Evolutionary conservation across 2,329 filamentous ascomycete genomes (phyloP), one percentile per base, ranked within the genome.

Genomic region (Monilinia fructigena): DNA sequence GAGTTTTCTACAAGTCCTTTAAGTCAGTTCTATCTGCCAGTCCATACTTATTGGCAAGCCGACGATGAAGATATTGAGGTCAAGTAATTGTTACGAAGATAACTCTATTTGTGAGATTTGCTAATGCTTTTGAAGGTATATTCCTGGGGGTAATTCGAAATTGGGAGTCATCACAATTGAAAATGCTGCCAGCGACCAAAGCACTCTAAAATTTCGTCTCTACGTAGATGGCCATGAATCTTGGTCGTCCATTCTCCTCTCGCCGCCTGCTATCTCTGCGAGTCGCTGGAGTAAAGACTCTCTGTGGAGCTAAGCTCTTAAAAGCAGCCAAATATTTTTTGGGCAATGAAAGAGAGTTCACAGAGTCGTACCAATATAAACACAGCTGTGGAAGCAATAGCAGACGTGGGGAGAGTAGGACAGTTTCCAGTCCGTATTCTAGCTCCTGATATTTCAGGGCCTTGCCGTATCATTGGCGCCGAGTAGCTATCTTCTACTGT

Each of bases 1-100:
- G 95, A 99, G 77, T 98, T 97, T 78, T 95, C 91, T 31, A 93
- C 90, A 0, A 95, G 91, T 65, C 95, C 95, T 0, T 77, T 99
- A 62, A 96, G 89, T 76, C 96, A 98, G 83, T 99, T 99, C 76
- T 97, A 95, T 72, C 85, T 95, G 5, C 95, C 95, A 0, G 80
- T 94, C 31, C 84, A 89, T 2, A 94, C 92, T 0, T 99, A 98
- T 77, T 83, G 82, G 71, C 92, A 97, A 78, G 86, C 84, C 0
- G 92, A 96, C 71, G 83, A 88, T 1, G 87, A 93, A 72, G 95
- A 98, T 78, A 86, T 97, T 14, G 84, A 89, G 75, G 83, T 98
- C 70, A 92, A 94, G 86, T 96, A 85, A 81, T 85, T 85, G 1
- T 50, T 8, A 16, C 23, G 6, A 28, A 12, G 23, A 26, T 1